These are phyloP conservation scores for Pistacia vera DNA, from an alignment of 345 rosid species.

Conservation along the genomic window DNA sequence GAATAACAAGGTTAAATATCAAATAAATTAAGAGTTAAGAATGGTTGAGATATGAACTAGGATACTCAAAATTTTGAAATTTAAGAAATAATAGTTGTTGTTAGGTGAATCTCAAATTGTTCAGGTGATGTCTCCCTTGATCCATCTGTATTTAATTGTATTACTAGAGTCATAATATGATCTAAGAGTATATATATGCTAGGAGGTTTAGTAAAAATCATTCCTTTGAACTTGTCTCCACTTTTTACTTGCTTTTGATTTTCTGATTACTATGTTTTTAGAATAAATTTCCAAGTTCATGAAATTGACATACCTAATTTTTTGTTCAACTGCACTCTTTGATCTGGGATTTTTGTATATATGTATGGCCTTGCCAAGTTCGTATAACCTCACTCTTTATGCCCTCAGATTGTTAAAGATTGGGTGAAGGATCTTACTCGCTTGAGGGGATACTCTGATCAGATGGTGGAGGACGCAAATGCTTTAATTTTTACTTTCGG, in stretches of 20 bases:
- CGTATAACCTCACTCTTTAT: not conserved
- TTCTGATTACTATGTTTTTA: too few relatives aligned
- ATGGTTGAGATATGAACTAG: too few relatives aligned
- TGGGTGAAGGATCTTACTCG: slow-evolving; percentile 74
- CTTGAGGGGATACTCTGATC: slow-evolving; percentile 58
- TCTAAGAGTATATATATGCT: not conserved
- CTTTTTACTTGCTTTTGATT: not conserved
- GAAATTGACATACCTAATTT: too few relatives aligned
- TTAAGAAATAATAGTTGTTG: not conserved
- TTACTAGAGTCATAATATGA: not conserved
- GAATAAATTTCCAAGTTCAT: too few relatives aligned
- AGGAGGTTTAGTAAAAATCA: not conserved
- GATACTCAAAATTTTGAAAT: not conserved
- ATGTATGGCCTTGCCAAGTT: not conserved
- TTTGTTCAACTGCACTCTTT: not conserved
- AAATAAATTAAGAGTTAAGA: too few relatives aligned
- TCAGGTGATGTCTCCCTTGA: too few relatives aligned
- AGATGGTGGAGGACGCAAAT: slow-evolving; percentile 78
- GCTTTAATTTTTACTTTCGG: slow-evolving; percentile 73
- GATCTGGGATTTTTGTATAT: not conserved
- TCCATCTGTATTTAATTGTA: not conserved
- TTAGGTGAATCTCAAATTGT: not conserved
- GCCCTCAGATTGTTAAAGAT: slow-evolving; percentile 51
- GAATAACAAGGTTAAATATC: too few relatives aligned
- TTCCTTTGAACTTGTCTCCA: not conserved